Percentiles rank a stretch among this genome's conserved stretches.
Conservation (phyloP, 2,329 filamentous ascomycete species). For the Helicocarpus griseus region DNA sequence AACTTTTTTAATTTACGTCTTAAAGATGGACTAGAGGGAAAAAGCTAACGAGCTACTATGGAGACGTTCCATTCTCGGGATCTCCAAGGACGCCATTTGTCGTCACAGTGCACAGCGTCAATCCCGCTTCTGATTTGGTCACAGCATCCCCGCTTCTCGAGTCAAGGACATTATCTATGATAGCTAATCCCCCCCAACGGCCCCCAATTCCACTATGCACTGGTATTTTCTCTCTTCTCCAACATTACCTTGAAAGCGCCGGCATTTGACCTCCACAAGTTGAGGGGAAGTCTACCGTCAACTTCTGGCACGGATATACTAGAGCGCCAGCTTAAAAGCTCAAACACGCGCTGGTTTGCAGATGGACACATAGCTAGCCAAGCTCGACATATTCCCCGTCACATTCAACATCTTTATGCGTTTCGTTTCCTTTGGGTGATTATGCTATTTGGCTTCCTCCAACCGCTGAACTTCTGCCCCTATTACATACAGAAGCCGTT, state of each 20-base stretch:
- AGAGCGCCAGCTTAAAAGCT: background rate
- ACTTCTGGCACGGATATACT: background rate
- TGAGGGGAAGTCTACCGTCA: no score
- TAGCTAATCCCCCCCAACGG: background rate
- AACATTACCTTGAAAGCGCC: background rate
- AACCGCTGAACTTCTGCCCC: background rate
- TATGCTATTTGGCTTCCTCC: background rate
- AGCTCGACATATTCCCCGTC: background rate
- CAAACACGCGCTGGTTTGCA: background rate
- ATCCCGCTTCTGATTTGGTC: background rate
- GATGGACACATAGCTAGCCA: no score
- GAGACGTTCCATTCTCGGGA: background rate
- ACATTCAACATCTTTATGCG: conserved; percentile 1
- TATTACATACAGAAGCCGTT: background rate
- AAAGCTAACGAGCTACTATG: no score
- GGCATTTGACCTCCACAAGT: background rate
- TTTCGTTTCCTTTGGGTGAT: background rate
- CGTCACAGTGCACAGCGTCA: background rate
- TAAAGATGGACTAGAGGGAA: no score
- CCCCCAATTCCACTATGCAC: no score
- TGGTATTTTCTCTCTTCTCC: background rate
- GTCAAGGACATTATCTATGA: background rate
- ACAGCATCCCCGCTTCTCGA: background rate
- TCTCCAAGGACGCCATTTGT: background rate
- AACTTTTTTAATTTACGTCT: no score